Evolutionary conservation across 495 filamentous ascomycete genomes (phyloP), one percentile per base, ranked within the genome.

Genomic region (Xylaria flabelliformis): DNA sequence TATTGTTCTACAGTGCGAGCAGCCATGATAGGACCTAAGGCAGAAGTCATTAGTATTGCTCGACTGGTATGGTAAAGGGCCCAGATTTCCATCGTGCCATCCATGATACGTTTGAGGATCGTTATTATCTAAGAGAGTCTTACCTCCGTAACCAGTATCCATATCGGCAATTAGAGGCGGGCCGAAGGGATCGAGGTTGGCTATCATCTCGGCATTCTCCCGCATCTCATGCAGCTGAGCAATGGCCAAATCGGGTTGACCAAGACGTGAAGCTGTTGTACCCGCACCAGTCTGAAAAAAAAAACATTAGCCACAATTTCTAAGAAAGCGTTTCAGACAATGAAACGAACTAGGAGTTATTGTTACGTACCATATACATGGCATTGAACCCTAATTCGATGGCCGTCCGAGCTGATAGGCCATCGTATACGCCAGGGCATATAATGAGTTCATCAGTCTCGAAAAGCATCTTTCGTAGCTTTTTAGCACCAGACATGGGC

Each of bases 401-500:
- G 1, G 90, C 90, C 67, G 91, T 85, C 15, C 91, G 83, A n/a
- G 91, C 89, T 9, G 88, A 89, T 19, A 91, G 83, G 8, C 91
- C 90, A 82, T 93, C 90, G 70, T 92, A 92, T 0, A 93, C 89
- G 15, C 91, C 91, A 4, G 90, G 90, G 65, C 86, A 88, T 2
- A 90, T 84, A 19, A 90, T 85, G 39, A 86, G 61, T 51, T 80
- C 74, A 8, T 76, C 46, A 15, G 76, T 75, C 46, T 80, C 78
- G 10, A 73, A 63, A 10, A 87, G 70, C 79, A 84, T 83, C 42
- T 82, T 80, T 7, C 84, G 82, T 32, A 87, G 78, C 78, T 85
- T 85, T 53, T 84, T 82, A 21, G 85, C 83, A 0, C 81, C 85
- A 1, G 83, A 79, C 29, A 80, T 75, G 36, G 78, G 78, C 64